phyloP scores from a whole-genome alignment of 2,329 filamentous ascomycete genomes.

The Alternaria solani region DNA sequence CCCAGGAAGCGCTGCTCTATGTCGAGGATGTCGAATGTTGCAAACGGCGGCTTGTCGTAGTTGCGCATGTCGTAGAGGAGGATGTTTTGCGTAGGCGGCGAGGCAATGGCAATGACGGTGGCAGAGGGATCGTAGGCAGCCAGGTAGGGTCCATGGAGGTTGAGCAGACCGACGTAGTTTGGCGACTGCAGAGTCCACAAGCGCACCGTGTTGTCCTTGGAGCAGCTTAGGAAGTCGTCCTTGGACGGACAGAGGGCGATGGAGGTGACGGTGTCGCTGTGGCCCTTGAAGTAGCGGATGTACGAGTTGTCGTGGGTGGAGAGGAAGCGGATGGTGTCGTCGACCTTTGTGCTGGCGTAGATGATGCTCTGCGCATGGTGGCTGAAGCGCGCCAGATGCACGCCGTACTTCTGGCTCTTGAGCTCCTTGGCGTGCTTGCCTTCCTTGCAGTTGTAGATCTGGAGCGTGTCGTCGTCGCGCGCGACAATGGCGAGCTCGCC shows the following conservation, averaged over 20 bases:
- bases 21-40: conserved; percentile 80
- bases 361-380: conserved; percentile 91
- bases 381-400: conserved; percentile 91
- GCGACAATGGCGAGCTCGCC: conserved; percentile 92
- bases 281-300: conserved; percentile 94
- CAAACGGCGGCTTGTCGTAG: conserved; percentile 90
- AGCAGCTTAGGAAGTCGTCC: conserved; percentile 92
- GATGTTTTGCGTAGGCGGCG: conserved; percentile 78
- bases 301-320: conserved; percentile 96
- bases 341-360: conserved; percentile 94
- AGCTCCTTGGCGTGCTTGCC: conserved; percentile 88
- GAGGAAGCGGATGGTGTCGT: conserved; percentile 86
- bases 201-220: conserved; percentile 87
- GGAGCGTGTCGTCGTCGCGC: conserved; percentile 92
- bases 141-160: conserved; percentile 81
- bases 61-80: conserved; percentile 93
- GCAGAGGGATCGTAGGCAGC: conserved; percentile 92
- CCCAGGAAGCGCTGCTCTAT: conserved; percentile 60
- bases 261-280: conserved; percentile 83
- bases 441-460: conserved; percentile 92
- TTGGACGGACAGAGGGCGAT: conserved; percentile 83
- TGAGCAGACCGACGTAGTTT: conserved; percentile 80
- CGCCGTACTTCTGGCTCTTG: conserved; percentile 95
- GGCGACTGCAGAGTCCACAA: conserved; percentile 88
- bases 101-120: conserved; percentile 88